Percentiles rank a stretch among this genome's conserved stretches.
phyloP scores from a whole-genome alignment of 2,329 filamentous ascomycete genomes.

The Blastomyces gilchristii region DNA sequence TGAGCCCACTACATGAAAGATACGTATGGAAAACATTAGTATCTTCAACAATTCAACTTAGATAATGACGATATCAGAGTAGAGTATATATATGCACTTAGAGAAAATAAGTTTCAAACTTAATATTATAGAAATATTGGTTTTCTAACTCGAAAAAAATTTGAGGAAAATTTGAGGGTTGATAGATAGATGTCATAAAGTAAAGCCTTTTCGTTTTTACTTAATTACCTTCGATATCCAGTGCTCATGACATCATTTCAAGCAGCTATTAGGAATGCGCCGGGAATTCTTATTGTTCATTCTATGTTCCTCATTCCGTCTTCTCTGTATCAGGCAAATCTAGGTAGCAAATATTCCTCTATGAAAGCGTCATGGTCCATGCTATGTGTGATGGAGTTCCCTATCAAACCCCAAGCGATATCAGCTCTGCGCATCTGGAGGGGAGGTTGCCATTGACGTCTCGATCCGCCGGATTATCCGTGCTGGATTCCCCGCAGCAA shows the following conservation, averaged over 20 bases:
- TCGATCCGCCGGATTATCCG: slow-evolving; percentile 32
- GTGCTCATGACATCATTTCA: neutral
- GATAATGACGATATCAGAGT: too few species aligned
- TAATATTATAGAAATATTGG: too few species aligned
- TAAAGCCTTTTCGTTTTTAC: neutral
- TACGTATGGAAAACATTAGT: too few species aligned
- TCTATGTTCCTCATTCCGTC: neutral
- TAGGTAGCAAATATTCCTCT: neutral
- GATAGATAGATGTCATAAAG: neutral
- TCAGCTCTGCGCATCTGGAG: neutral
- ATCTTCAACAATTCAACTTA: too few species aligned
- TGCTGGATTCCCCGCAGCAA: slow-evolving; percentile 34
- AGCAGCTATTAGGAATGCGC: neutral
- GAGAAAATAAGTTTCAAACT: too few species aligned
- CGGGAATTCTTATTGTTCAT: neutral
- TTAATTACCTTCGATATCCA: neutral
- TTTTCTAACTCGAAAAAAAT: too few species aligned
- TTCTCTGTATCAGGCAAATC: neutral
- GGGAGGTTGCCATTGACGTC: slow-evolving; percentile 23
- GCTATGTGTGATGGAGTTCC: neutral
- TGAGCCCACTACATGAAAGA: too few species aligned
- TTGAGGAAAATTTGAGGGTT: neutral
- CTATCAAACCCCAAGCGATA: neutral
- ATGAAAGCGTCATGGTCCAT: neutral
- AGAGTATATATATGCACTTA: too few species aligned